Base-by-base conservation (phyloP, 441 rosid species). In the Euphorbia schlechtendalii region DNA sequence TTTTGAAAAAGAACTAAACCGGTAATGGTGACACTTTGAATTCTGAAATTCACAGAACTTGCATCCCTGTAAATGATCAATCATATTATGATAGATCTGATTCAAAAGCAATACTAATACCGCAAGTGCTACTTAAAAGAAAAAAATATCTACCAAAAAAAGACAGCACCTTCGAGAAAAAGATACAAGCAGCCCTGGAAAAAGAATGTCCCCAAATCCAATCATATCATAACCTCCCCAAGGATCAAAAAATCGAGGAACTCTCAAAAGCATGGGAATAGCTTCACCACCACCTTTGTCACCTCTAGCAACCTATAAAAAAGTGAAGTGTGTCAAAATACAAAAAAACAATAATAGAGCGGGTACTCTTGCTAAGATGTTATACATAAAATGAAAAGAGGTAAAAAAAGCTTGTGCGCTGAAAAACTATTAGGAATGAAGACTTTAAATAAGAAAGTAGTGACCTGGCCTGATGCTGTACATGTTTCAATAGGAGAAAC, bases 191-290 rank as follows among this genome's bases (percentile, higher is more conserved):
- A 95, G 81, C 61, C 99, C 99, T 40, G 97, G 98, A 77, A 95
- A 92, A 41, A 95, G 92, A 79, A 95, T 92, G 77, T 95, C 99
- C 30, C 99, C 99, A 64, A 95, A 95, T 63, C 99, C 99, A 65
- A 95, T 86, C 98, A 95, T 90, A 77, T 90, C 83, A 32, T 32
- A 32, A 32, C 34, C 34, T 32, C 34, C 34, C 34, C 34, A 32
- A 32, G 34, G 34, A 32, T 32, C 34, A 6, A 83, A 41, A 63
- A 83, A 57, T 67, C 96, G 78, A 73, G 99, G 99, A 55, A 92
- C 59, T 82, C 88, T 88, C 82, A 95, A 80, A 62, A 95, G 90
- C 98, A 88, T 88, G 25, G 99, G 98, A 69, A 95, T 92, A 21
- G 96, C 78, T 78, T 84, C 96, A 75, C 97, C 99, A 25, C 96